phyloP scores from a whole-genome alignment of 1,139 yeast species.

The Blastobotrys illinoisensis region DNA sequence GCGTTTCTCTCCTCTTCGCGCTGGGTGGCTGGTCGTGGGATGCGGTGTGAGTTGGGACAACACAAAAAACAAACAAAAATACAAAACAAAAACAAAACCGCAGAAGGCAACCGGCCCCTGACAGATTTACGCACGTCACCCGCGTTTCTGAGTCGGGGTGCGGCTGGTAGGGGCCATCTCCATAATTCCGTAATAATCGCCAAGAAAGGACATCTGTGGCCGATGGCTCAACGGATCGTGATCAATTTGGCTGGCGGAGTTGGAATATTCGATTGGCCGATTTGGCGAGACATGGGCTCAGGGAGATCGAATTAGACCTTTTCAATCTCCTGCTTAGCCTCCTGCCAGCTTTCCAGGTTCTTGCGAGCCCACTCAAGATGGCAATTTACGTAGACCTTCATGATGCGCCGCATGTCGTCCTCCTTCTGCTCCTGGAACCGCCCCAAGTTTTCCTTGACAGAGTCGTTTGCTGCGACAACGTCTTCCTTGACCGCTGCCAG shows the following conservation, averaged over 20 bases:
- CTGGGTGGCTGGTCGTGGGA: neutral
- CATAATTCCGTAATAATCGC: no score
- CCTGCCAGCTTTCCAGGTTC: conserved; percentile 70
- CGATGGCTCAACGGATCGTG: no score
- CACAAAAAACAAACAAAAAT: neutral
- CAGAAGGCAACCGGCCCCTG: conserved; percentile 1
- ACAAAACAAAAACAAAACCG: conserved; percentile 1
- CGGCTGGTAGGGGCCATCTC: neutral
- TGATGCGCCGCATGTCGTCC: conserved; percentile 43
- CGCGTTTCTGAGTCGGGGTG: neutral
- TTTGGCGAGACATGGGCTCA: neutral
- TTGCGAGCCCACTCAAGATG: conserved; percentile 66
- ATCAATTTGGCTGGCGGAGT: no score
- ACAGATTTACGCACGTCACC: neutral
- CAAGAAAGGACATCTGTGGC: no score
- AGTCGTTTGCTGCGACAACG: conserved; percentile 46
- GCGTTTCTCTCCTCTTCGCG: neutral
- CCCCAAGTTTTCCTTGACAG: conserved; percentile 45
- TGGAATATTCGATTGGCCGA: no score
- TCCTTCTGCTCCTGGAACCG: conserved; percentile 44
- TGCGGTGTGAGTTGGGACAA: neutral
- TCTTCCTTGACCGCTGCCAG: conserved; percentile 54
- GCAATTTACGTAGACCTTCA: conserved; percentile 51
- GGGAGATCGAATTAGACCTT: conserved; percentile 14
- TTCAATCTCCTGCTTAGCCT: conserved; percentile 40